Evolutionary conservation across 2,329 filamentous ascomycete species (phyloP).

Genomic region (Colletotrichum sp.): DNA sequence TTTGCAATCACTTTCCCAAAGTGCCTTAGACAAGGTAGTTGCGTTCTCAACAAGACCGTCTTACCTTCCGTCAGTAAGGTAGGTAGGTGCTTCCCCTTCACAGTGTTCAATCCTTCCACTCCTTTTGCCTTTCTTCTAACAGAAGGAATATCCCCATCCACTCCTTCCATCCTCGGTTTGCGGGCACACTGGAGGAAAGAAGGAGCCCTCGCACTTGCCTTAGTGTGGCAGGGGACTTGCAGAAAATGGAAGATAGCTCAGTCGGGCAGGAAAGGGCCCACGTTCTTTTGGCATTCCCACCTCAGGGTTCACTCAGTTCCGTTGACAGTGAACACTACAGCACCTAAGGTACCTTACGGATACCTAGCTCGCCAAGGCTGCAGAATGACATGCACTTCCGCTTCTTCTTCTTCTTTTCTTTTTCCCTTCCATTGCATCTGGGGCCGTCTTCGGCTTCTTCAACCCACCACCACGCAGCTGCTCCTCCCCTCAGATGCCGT

Average conservation of each 20-base stretch:
- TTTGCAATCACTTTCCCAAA: background rate
- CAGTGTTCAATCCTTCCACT: background rate
- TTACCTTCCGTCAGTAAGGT: background rate
- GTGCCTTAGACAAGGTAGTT: background rate
- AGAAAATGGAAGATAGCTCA: background rate
- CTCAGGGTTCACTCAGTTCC: background rate
- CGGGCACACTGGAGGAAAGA: background rate
- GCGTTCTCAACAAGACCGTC: background rate
- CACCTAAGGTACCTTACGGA: too few species aligned
- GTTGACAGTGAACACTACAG: background rate
- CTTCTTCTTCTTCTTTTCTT: conserved; percentile 3
- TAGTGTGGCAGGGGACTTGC: background rate
- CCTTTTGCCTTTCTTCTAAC: background rate
- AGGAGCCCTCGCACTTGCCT: background rate
- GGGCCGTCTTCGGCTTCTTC: conserved; percentile 25
- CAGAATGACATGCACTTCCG: conserved; percentile 6
- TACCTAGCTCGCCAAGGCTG: background rate
- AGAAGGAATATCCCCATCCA: background rate
- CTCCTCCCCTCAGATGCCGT: background rate
- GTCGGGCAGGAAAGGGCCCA: background rate
- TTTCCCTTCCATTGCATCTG: conserved; percentile 2
- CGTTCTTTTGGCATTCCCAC: background rate
- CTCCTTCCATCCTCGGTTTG: background rate
- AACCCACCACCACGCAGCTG: background rate
- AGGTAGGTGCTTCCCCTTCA: background rate